Conservation (phyloP, 148 eudicot species). For the Chenopodium formosanum region DNA sequence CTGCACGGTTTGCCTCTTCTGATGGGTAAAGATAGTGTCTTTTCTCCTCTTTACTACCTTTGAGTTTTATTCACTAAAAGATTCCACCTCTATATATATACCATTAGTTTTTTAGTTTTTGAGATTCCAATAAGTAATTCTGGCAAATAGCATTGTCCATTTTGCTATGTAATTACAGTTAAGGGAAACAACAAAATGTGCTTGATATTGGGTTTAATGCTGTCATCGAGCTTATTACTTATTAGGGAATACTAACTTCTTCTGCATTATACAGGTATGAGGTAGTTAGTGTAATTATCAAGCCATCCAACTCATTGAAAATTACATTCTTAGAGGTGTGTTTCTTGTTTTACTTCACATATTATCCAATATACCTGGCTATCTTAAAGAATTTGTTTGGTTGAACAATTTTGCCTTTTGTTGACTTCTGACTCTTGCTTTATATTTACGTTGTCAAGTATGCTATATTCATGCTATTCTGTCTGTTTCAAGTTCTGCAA, state of each 20-base stretch:
- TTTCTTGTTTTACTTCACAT: constrained; percentile 3
- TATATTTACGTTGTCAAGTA: not conserved
- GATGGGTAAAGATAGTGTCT: constrained; percentile 67
- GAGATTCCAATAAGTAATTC: not conserved
- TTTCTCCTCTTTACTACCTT: not conserved
- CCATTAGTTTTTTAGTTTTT: not conserved
- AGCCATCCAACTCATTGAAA: constrained; percentile 84
- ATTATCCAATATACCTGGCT: not conserved
- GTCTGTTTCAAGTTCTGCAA: not conserved
- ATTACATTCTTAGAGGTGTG: constrained; percentile 97
- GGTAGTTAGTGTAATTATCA: constrained; percentile 77
- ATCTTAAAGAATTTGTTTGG: not conserved
- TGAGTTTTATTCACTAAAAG: not conserved
- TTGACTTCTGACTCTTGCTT: not conserved
- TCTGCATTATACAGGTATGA: constrained; percentile 59
- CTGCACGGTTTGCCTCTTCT: constrained; percentile 84
- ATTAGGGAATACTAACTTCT: not conserved
- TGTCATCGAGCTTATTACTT: not conserved
- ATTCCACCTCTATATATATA: constrained; percentile 1
- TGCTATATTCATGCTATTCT: not conserved
- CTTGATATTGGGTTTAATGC: not conserved
- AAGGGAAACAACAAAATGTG: not conserved
- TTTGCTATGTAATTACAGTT: not conserved
- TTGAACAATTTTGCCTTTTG: not conserved
- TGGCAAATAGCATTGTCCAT: not conserved